Evolutionary conservation across 257 asterid species (phyloP).

Genomic region (Avicennia marina): DNA sequence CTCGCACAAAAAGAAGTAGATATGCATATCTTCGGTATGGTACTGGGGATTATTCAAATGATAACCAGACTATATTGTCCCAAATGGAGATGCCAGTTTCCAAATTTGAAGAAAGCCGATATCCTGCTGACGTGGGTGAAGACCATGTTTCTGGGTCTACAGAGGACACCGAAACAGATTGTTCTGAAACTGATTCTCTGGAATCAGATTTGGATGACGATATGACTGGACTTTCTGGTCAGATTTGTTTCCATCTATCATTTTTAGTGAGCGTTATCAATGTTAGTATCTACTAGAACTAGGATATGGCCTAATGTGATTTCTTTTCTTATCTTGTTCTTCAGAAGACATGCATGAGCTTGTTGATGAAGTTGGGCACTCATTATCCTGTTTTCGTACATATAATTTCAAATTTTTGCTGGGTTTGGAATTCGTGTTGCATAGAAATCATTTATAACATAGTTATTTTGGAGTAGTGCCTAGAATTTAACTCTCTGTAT

Average conservation of each 20-base stretch:
- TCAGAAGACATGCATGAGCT: conserved; percentile 2
- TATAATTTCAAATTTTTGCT: conserved; percentile 7
- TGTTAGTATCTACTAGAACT: background rate
- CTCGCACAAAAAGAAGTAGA: conserved; percentile 52
- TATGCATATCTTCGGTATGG: conserved; percentile 39
- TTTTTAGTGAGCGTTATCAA: background rate
- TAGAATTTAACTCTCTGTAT: background rate
- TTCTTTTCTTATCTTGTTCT: background rate
- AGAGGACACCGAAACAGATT: conserved; percentile 94
- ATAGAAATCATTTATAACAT: conserved; percentile 5
- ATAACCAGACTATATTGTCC: conserved; percentile 35
- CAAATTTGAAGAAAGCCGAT: conserved; percentile 43
- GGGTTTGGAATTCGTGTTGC: conserved; percentile 5
- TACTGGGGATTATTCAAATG: conserved; percentile 44
- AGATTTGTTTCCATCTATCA: conserved; percentile 13
- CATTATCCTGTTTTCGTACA: background rate
- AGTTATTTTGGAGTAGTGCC: background rate
- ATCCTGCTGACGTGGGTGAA: conserved; percentile 45
- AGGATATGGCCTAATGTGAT: background rate
- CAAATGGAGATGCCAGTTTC: conserved; percentile 45
- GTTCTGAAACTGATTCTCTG: conserved; percentile 76
- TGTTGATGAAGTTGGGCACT: background rate
- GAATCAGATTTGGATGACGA: conserved; percentile 84
- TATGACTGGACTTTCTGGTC: conserved; percentile 76
- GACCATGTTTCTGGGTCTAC: conserved; percentile 64